These are phyloP conservation scores for Trichosanthes truncata DNA, from an alignment of 306 rosid species.

Conservation along the genomic window DNA sequence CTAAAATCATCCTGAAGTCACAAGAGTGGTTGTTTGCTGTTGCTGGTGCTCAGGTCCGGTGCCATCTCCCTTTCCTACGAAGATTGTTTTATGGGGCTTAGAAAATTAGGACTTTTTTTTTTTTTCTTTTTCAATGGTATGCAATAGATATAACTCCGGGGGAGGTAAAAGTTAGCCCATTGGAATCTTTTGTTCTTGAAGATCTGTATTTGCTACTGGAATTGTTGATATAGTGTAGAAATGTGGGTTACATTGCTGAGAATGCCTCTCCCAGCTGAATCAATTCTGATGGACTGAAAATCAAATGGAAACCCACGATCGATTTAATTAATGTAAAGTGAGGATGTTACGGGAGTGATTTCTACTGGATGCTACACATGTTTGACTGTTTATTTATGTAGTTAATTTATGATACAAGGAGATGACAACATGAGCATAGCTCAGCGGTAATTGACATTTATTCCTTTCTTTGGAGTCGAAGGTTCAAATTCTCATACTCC, in stretches of 20 bases:
- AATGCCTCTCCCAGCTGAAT: neutral
- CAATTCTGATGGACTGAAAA: neutral
- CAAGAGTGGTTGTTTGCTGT: neutral
- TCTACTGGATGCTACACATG: neutral
- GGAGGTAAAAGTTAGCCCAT: neutral
- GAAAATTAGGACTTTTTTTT: neutral
- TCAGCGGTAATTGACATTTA: no score
- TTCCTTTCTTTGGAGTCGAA: no score
- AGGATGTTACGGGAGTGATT: neutral
- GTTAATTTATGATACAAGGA: neutral
- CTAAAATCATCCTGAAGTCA: constrained; percentile 27
- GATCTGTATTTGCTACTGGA: neutral
- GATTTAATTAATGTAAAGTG: neutral
- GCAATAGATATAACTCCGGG: neutral
- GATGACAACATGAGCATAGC: no score
- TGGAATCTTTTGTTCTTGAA: constrained; percentile 2
- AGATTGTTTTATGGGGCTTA: constrained; percentile 6
- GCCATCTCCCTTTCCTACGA: neutral
- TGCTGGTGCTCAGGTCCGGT: neutral
- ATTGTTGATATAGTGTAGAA: neutral
- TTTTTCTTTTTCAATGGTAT: neutral
- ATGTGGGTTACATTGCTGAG: neutral
- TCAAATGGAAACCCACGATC: neutral
- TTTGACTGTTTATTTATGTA: neutral
- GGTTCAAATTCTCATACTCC: no score